Percentiles rank a stretch among this genome's conserved stretches.
phyloP scores from a whole-genome alignment of 139 green algal genomes.

The Gonium pectorale region DNA sequence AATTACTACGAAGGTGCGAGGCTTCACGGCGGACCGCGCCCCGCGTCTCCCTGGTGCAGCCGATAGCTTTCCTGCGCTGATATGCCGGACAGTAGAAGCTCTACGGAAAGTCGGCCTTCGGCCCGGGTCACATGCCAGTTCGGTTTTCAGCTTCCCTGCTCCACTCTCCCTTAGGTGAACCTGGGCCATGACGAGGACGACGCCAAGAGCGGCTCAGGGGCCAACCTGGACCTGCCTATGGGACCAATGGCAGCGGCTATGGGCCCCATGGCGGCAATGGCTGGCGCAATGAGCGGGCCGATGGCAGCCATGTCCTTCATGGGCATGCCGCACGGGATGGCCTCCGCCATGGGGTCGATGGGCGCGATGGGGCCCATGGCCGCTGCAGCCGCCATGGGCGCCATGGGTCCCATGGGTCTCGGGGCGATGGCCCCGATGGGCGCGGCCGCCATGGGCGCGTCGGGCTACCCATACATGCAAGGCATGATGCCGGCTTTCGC shows the following conservation, averaged over 20 bases:
- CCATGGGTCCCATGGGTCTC: background rate
- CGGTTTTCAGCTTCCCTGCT: background rate
- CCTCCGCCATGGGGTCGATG: background rate
- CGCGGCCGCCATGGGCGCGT: constrained; percentile 5
- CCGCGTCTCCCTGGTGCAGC: too few species aligned
- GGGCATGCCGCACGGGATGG: constrained; percentile 8
- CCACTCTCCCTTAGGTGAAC: background rate
- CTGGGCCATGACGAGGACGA: constrained; percentile 37
- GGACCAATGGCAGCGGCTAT: background rate
- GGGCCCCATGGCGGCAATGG: background rate
- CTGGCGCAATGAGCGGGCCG: background rate
- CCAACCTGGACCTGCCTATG: constrained; percentile 15
- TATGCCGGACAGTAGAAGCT: background rate
- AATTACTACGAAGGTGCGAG: constrained; percentile 38
- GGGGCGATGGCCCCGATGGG: background rate
- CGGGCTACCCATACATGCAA: constrained; percentile 12
- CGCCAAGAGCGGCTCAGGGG: constrained; percentile 20
- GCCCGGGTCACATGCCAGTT: background rate
- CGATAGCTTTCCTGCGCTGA: background rate
- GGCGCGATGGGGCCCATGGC: background rate
- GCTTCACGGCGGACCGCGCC: background rate
- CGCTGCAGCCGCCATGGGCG: background rate
- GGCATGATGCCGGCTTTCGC: background rate
- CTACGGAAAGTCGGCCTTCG: background rate
- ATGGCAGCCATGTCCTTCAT: background rate